Base-by-base conservation (phyloP, 2,329 filamentous ascomycete genomes). In the Xylariales sp. region DNA sequence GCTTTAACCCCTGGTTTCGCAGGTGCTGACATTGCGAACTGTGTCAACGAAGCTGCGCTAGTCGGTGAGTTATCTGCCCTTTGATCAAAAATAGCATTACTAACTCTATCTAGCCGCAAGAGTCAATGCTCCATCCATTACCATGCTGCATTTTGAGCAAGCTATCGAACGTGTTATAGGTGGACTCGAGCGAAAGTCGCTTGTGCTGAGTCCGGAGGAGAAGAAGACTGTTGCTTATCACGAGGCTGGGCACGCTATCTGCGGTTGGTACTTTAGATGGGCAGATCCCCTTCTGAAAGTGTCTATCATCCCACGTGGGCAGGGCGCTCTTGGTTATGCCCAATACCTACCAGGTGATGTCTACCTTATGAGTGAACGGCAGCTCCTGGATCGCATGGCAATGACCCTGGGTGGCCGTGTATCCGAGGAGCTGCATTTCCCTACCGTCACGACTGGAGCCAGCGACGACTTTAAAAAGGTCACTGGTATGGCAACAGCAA, bases 401-500 rank as follows among this genome's bases (percentile, higher is more conserved):
- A 98, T 98, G 93, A 96, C 91, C 3, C 82, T 98, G 42, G 93
- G 90, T 53, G 93, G 93, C 2, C 88, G 93, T 51, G 86, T 98
- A 18, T 93, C 86, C 15, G 93, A 98, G 68, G 93, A 98, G 65
- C 70, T 98, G 6, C 91, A 98, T 68, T 98, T 98, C 66, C 84
- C 93, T 24, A 95, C 89, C 0, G 93, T 98, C 15, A 98, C 93
- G 2, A 93, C 87, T 34, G 93, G 93, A 43, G 93, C 91, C 15
- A 90, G 84, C 40, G 93, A 97, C 62, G 93, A 98, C 62, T 98
- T 98, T 78, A 91, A 93, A 68, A 98, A 98, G 70, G 93, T 97
- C 29, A 96, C 93, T 3, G 80, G 83, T 43, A 91, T 96, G 86
- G 94, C 93, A 3, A 94, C 87, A 14, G 84, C 86, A 47, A 98